Conservation (phyloP, 306 rosid species). For the Malus asiatica region DNA sequence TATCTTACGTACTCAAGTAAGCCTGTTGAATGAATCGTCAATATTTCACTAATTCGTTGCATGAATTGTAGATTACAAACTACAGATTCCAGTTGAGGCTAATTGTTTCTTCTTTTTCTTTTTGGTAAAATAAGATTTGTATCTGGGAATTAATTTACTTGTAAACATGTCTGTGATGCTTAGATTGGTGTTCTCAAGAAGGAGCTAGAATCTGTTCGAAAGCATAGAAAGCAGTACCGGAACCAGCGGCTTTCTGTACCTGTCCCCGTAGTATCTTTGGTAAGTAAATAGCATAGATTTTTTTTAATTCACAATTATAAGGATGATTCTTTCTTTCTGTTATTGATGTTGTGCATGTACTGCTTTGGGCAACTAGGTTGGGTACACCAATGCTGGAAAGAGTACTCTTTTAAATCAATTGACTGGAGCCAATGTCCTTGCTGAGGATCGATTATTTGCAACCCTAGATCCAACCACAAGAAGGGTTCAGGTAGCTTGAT, state of each 20-base stretch:
- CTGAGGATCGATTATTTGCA: constrained; percentile 93
- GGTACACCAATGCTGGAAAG: constrained; percentile 98
- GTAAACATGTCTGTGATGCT: constrained; percentile 23
- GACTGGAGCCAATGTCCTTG: constrained; percentile 92
- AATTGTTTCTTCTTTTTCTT: background rate
- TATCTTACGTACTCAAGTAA: constrained; percentile 87
- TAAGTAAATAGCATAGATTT: constrained; percentile 19
- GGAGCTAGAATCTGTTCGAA: constrained; percentile 83
- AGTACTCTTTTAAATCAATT: constrained; percentile 87
- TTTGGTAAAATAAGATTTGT: background rate
- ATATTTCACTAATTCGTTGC: background rate
- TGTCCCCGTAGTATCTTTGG: constrained; percentile 91
- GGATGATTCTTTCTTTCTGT: background rate
- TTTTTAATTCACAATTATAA: constrained; percentile 7
- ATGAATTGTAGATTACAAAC: background rate
- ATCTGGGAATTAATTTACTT: constrained; percentile 7
- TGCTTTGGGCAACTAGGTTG: constrained; percentile 53
- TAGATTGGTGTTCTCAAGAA: constrained; percentile 73
- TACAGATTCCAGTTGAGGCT: background rate
- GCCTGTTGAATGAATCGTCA: constrained; percentile 11
- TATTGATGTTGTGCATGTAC: background rate
- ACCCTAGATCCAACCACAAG: constrained; percentile 98
- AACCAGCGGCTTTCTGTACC: constrained; percentile 76
- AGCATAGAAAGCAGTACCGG: constrained; percentile 87
- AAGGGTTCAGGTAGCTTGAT: constrained; percentile 82